Evolutionary conservation across 2,329 filamentous ascomycete genomes (phyloP), one percentile per base, ranked within the genome.

Genomic region (Lecanoromycetidae sp.): DNA sequence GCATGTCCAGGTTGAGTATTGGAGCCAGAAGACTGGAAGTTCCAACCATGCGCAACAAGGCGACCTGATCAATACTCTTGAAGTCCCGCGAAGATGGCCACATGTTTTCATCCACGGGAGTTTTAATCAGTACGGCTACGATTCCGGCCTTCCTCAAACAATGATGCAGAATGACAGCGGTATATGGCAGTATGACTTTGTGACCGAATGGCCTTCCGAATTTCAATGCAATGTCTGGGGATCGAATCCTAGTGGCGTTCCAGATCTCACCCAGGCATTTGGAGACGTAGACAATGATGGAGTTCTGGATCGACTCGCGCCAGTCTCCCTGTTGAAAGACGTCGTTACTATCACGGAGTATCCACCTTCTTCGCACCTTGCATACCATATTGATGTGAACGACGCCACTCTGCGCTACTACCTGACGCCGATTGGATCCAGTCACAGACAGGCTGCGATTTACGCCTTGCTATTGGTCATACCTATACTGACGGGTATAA

Each of bases 221-320:
- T 71, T 77, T 47, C 77, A 81, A 56, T 63, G 81, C 49, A 82
- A 81, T 54, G 68, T 79, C 4, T 82, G 79, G 79, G 79, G 79
- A 43, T 76, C 81, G 58, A 78, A 81, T 55, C 71, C 72, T 0
- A 71, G 80, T 59, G 76, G 77, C 17, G 63, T 74, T 54, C 77
- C 79, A 0, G 79, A 82, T 58, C 68, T 76, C 50, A 71, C 71
- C 6, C 70, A 67, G 46, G 71, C 79, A 2, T 74, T 71, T 51
- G 79, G 79, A 19, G 79, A 82, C 57, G 70, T 79, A 12, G 75
- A 82, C 55, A 66, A 66, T 22, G 77, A 82, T 57, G 68, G 67
- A 2, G 66, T 82, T 5, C 62, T 81, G 17, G 79, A 82, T 57
- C 75, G 76, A 32, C 66, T 82, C 27, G 74, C 77, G 1, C 78